These are phyloP conservation scores for Dunaliella salina DNA, from an alignment of 163 green algal genomes.

Conservation along the genomic window DNA sequence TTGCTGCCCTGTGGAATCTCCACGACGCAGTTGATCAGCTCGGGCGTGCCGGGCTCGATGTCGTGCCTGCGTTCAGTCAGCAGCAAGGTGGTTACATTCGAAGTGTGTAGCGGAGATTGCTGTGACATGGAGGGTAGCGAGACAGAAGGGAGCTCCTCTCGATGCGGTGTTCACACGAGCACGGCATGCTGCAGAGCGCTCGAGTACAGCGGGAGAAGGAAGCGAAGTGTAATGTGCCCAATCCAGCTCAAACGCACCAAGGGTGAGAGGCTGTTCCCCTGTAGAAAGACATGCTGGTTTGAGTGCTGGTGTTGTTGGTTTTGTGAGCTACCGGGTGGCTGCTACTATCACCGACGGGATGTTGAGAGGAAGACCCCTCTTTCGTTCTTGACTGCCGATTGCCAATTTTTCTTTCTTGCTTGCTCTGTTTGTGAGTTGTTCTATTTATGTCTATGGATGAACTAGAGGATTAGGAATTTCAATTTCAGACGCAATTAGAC, in stretches of 20 bases:
- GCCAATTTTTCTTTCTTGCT: background rate
- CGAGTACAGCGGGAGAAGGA: too few relatives aligned
- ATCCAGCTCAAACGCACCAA: conserved; percentile 10
- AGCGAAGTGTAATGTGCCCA: too few relatives aligned
- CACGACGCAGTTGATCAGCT: conserved; percentile 71
- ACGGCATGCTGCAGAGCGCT: too few relatives aligned
- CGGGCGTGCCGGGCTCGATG: conserved; percentile 64
- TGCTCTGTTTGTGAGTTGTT: too few relatives aligned
- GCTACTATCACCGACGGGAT: too few relatives aligned
- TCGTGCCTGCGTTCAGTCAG: conserved; percentile 65
- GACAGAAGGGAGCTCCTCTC: too few relatives aligned
- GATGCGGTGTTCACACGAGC: too few relatives aligned
- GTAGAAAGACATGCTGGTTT: conserved; percentile 12
- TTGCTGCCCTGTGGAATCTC: conserved; percentile 82
- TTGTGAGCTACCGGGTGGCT: background rate
- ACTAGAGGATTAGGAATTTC: too few relatives aligned
- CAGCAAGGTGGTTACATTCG: background rate
- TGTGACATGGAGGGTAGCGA: too few relatives aligned
- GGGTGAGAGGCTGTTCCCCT: conserved; percentile 30
- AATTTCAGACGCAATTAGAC: background rate
- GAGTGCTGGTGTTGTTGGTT: background rate
- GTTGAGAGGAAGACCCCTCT: background rate
- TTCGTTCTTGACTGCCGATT: background rate
- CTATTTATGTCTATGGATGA: too few relatives aligned
- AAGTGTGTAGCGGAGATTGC: background rate